Evolutionary conservation across 306 rosid species (phyloP).

Genomic region (Psophocarpus tetragonolobus): DNA sequence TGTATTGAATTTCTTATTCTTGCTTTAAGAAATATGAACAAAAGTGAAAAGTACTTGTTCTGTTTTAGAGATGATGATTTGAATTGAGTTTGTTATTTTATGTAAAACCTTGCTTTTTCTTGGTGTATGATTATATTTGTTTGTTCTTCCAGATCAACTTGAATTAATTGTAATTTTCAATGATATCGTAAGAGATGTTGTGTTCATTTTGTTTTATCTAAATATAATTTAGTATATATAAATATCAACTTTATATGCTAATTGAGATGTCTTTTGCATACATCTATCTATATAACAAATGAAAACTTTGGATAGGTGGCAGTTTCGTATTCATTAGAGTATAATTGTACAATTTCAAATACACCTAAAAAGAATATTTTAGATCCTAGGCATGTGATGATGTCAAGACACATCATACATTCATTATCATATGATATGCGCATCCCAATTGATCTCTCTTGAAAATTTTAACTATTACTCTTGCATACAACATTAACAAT

Average conservation of each 20-base stretch:
- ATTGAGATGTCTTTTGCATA: slow-evolving; percentile 30
- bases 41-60: not conserved
- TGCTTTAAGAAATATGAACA: not conserved
- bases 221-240: not conserved
- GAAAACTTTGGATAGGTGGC: too few relatives aligned
- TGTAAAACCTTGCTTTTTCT: not conserved
- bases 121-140: not conserved
- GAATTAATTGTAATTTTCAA: not conserved
- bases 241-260: slow-evolving; percentile 29
- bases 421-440: too few relatives aligned
- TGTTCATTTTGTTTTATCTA: not conserved
- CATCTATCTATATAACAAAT: too few relatives aligned
- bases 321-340: too few relatives aligned
- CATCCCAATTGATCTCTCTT: too few relatives aligned
- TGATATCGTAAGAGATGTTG: not conserved
- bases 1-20: not conserved
- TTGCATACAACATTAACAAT: too few relatives aligned
- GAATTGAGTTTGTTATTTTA: not conserved
- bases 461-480: too few relatives aligned
- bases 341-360: too few relatives aligned
- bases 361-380: too few relatives aligned
- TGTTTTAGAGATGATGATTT: not conserved
- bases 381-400: too few relatives aligned
- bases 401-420: too few relatives aligned
- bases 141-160: not conserved